Evolutionary conservation across 176 grass and related monocot genomes (phyloP).

Genomic region (Themeda triandra): DNA sequence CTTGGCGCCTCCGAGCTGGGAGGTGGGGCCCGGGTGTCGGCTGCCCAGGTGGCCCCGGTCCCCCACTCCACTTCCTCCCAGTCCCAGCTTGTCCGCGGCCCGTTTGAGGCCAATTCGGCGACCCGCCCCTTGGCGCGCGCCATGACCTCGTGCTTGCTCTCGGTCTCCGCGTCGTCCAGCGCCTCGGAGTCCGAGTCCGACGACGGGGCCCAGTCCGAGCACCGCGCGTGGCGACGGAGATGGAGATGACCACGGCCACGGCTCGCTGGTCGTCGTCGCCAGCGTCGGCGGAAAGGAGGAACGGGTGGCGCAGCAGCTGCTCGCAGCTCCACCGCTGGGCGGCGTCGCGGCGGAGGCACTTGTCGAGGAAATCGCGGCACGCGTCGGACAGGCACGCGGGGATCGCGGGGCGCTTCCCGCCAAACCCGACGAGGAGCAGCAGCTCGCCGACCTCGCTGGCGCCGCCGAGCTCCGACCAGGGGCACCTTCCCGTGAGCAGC

Average conservation of each 20-base stretch:
- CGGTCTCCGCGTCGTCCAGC: not conserved
- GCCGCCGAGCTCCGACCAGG: slow-evolving; percentile 61
- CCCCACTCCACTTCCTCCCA: slow-evolving; percentile 12
- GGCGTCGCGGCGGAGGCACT: slow-evolving; percentile 63
- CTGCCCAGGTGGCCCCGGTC: slow-evolving; percentile 2
- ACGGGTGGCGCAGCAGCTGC: slow-evolving; percentile 67
- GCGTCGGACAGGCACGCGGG: slow-evolving; percentile 50
- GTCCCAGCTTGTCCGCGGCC: slow-evolving; percentile 27
- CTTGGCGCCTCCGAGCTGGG: slow-evolving; percentile 11
- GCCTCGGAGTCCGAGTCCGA: slow-evolving; percentile 38
- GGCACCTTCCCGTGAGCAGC: slow-evolving; percentile 61
- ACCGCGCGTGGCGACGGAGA: slow-evolving; percentile 61
- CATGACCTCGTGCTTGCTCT: slow-evolving; percentile 41
- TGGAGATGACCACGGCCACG: slow-evolving; percentile 27
- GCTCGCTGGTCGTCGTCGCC: not conserved
- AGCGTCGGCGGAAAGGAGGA: slow-evolving; percentile 50
- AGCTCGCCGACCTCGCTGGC: slow-evolving; percentile 38
- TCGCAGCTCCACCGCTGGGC: slow-evolving; percentile 66
- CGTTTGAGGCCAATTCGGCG: slow-evolving; percentile 46
- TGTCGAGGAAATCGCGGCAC: slow-evolving; percentile 67
- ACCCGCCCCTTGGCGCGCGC: slow-evolving; percentile 54
- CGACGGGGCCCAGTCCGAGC: slow-evolving; percentile 54
- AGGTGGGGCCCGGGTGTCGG: slow-evolving; percentile 24
- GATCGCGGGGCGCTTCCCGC: slow-evolving; percentile 47
- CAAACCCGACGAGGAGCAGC: slow-evolving; percentile 58